Percentiles rank a stretch among this genome's conserved stretches.
These are phyloP conservation scores for Solanum clarkiae DNA, from an alignment of 257 asterid genomes.

Conservation along the genomic window DNA sequence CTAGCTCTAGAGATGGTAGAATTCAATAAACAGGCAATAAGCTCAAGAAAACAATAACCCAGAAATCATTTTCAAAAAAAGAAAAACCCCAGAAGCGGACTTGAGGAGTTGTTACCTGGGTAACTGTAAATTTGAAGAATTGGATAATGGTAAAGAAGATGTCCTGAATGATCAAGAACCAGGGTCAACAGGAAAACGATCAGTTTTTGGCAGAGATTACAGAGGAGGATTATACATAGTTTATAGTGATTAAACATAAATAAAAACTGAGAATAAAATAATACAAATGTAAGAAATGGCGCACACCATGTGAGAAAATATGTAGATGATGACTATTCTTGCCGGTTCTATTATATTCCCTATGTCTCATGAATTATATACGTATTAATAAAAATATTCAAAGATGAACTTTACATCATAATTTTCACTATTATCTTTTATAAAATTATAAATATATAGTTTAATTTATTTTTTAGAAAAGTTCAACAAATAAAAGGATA, in stretches of 20 bases:
- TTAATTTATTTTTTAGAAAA: too few species aligned
- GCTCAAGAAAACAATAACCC: not conserved
- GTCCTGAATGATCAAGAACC: not conserved
- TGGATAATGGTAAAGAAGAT: not conserved
- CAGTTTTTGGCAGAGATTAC: not conserved
- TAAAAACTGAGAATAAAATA: not conserved
- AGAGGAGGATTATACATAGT: not conserved
- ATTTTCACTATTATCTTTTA: too few species aligned
- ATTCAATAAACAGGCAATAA: not conserved
- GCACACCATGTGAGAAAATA: constrained; percentile 7
- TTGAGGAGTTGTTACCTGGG: not conserved
- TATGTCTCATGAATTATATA: too few species aligned
- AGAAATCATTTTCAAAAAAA: not conserved
- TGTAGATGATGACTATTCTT: not conserved
- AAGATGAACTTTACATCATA: too few species aligned
- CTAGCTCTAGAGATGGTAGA: not conserved
- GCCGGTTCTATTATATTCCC: too few species aligned
- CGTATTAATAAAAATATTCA: too few species aligned
- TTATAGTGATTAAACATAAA: not conserved
- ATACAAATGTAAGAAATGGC: not conserved
- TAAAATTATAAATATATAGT: too few species aligned
- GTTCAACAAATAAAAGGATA: too few species aligned
- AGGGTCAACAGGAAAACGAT: constrained; percentile 4
- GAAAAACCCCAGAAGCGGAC: not conserved
- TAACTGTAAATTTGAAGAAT: not conserved